phyloP scores from a whole-genome alignment of 169 alveolate genomes.

The Eimeria falciformis region DNA sequence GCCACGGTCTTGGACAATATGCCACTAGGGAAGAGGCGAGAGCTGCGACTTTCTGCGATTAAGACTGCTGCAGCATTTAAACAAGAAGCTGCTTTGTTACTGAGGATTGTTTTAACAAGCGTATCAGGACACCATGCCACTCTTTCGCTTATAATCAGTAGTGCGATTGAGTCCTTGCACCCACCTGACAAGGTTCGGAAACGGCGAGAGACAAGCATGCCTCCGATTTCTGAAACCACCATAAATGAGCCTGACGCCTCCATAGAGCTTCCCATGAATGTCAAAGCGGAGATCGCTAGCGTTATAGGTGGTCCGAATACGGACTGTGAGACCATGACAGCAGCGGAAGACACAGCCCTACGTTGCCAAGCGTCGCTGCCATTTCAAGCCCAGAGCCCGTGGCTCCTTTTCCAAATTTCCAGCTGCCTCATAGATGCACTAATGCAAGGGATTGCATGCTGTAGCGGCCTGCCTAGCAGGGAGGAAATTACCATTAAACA shows the following conservation, averaged over 20 bases:
- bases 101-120: background rate
- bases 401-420: constrained; percentile 43
- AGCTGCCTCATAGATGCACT: constrained; percentile 53
- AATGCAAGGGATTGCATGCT: background rate
- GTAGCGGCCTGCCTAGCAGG: background rate
- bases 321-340: background rate
- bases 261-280: no score
- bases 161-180: constrained; percentile 1
- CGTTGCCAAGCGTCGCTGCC: constrained; percentile 21
- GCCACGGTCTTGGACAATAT: constrained; percentile 20
- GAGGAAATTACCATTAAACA: background rate
- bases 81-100: constrained; percentile 18
- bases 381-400: constrained; percentile 34
- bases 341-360: background rate
- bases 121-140: background rate
- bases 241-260: no score
- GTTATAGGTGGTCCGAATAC: no score
- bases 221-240: no score
- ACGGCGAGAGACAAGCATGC: background rate
- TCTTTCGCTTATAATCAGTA: background rate
- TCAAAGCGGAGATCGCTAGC: no score
- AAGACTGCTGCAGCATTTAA: constrained; percentile 43
- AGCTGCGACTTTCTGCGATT: constrained; percentile 36
- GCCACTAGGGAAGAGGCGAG: constrained; percentile 64
- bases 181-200: constrained; percentile 49